Evolutionary conservation across 2,329 filamentous ascomycete genomes (phyloP).

Genomic region (Colletotrichum orbiculare): DNA sequence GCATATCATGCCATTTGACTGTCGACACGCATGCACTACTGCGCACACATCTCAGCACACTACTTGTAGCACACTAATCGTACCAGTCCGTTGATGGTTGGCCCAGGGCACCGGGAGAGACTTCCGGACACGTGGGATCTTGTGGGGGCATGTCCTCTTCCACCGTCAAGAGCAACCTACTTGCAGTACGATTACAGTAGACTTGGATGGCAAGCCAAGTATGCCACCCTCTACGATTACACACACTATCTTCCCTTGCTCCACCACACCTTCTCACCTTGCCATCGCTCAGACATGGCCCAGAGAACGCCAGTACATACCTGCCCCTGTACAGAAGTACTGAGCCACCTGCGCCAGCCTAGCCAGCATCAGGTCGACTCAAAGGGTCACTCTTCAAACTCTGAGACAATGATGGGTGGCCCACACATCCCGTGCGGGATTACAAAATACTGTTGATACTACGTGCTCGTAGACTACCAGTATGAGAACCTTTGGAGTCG

Average conservation of each 20-base stretch:
- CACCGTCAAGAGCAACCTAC: slow-evolving; percentile 19
- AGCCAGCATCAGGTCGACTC: slow-evolving; percentile 21
- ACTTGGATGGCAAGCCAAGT: slow-evolving; percentile 4
- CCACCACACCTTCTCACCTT: slow-evolving; percentile 8
- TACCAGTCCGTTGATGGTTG: neutral
- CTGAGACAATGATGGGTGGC: slow-evolving; percentile 28
- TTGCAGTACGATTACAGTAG: too few relatives aligned
- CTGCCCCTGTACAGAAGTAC: neutral
- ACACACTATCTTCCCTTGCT: neutral
- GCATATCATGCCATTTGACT: slow-evolving; percentile 20
- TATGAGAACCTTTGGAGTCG: slow-evolving; percentile 1
- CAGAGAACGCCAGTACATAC: neutral
- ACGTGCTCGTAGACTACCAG: neutral
- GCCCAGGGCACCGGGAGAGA: slow-evolving; percentile 22
- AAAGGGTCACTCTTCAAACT: slow-evolving; percentile 12
- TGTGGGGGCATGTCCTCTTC: slow-evolving; percentile 28
- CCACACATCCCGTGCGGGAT: slow-evolving; percentile 21
- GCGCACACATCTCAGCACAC: too few relatives aligned
- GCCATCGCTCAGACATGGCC: neutral
- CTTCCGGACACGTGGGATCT: slow-evolving; percentile 34
- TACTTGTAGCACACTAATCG: too few relatives aligned
- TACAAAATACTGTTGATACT: neutral
- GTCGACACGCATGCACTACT: neutral
- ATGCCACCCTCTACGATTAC: neutral
- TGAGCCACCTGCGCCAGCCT: slow-evolving; percentile 4